These are phyloP conservation scores for Naganishia antarctica DNA, from an alignment of 768 basidiomycete genomes.

Conservation along the genomic window DNA sequence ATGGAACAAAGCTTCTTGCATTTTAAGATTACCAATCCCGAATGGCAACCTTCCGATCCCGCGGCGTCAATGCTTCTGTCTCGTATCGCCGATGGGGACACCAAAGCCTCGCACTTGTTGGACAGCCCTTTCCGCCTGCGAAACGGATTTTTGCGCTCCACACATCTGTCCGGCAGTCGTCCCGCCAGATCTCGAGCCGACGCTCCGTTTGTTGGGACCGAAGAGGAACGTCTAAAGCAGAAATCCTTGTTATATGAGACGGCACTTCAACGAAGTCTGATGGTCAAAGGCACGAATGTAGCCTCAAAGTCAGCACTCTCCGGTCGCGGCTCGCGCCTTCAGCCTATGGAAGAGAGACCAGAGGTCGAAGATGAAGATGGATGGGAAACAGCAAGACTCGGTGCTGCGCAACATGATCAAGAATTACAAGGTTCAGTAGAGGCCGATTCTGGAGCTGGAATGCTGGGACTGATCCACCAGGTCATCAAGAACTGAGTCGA, in stretches of 20 bases:
- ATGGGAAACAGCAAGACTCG: conserved; percentile 33
- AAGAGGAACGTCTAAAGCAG: conserved; percentile 33
- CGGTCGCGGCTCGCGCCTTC: conserved; percentile 18
- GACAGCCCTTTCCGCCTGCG: conserved; percentile 1
- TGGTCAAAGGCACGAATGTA: conserved; percentile 8
- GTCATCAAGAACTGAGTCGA: conserved; percentile 57
- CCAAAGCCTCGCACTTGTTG: not conserved
- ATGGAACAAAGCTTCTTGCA: conserved; percentile 74
- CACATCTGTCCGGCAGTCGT: conserved; percentile 49
- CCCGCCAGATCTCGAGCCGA: conserved; percentile 39
- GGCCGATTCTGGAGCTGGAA: conserved; percentile 64
- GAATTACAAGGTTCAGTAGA: conserved; percentile 9
- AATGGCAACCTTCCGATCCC: conserved; percentile 89
- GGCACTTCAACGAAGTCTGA: conserved; percentile 36
- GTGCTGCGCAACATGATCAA: not conserved
- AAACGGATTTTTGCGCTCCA: not conserved
- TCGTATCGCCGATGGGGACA: conserved; percentile 55
- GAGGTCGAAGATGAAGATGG: conserved; percentile 57
- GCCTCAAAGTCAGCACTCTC: not conserved
- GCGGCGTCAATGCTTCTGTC: conserved; percentile 84
- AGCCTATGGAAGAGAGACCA: conserved; percentile 30
- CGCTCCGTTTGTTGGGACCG: conserved; percentile 18
- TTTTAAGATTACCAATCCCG: conserved; percentile 75
- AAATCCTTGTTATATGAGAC: conserved; percentile 38
- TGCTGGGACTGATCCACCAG: conserved; percentile 77